Base-by-base conservation (phyloP, 352 stramenopile species). In the Saprolegnia diclina region DNA sequence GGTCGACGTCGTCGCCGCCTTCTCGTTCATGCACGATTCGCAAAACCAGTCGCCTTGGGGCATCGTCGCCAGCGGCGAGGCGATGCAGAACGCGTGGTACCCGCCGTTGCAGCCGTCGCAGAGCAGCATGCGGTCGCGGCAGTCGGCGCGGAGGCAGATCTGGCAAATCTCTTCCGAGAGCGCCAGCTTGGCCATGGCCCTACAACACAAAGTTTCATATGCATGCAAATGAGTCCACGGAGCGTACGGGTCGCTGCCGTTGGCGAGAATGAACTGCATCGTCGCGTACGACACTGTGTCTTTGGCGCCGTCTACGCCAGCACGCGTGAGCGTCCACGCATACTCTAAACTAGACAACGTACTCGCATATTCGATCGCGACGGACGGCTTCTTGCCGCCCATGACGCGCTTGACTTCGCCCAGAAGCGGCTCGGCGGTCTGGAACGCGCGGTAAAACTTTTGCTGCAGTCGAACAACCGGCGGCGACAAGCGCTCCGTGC, bases 81-180 rank as follows among this genome's bases (percentile, higher is more conserved):
- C 75, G 19, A 94, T 75, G 64, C 87, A 94, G 53, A 94, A 94
- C 42, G 90, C 73, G 65, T 94, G 87, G 45, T 91, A 83, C 0
- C 87, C 87, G 26, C 83, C 83, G 42, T 92, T 91, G 70, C 87
- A 94, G 56, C 82, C 76, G 62, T 92, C 85, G 65, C 87, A 94
- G 40, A 92, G 74, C 44, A 94, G 65, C 77, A 94, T 87, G 26
- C 77, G 64, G n/a, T 93, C 80, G 73, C 75, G 89, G 71, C 87
- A 93, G 64, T 94, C 87, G 1, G 83, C 85, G 46, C 85, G 87
- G 16, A 94, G 66, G 72, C 87, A 94, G n/a, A 78, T 80, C 68
- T 94, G 86, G 38, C 86, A 94, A 48, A 92, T 85, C 48, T 92
- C 83, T 35, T 83, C 91, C 71, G 88, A 88, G 64, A 80, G 89